Conservation (phyloP, 2,329 filamentous ascomycete species). For the Aspergillus pseudotamarii region DNA sequence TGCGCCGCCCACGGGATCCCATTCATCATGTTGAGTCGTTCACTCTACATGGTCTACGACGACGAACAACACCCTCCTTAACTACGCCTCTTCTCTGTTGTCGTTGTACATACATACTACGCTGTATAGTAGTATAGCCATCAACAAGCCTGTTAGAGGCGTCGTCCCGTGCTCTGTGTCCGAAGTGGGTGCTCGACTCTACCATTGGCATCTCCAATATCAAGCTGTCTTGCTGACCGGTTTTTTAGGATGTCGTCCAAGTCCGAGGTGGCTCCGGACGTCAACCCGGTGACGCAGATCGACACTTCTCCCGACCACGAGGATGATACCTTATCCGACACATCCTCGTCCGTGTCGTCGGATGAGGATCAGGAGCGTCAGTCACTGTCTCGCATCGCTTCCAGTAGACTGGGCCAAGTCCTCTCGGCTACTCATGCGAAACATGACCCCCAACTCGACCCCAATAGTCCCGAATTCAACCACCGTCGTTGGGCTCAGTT, state of each 20-base stretch:
- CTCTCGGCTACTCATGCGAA: slow-evolving; percentile 20
- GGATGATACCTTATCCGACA: not conserved
- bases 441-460: slow-evolving; percentile 26
- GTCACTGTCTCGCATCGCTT: slow-evolving; percentile 22
- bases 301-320: not conserved
- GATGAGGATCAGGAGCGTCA: not conserved
- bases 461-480: slow-evolving; percentile 26
- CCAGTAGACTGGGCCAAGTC: slow-evolving; percentile 25
- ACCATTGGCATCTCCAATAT: not conserved
- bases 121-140: not conserved
- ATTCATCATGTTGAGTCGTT: not conserved
- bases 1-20: not conserved
- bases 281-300: not conserved
- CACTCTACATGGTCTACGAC: not conserved
- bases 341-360: not conserved
- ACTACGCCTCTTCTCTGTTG: not conserved
- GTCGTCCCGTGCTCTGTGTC: not conserved
- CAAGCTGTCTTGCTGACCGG: not conserved
- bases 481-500: slow-evolving; percentile 29
- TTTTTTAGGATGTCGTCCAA: not conserved
- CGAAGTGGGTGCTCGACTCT: not conserved
- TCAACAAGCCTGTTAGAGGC: not conserved
- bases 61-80: not conserved
- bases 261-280: not conserved
- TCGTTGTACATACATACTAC: not conserved